These are phyloP conservation scores for Citrus glauca DNA, from an alignment of 345 rosid genomes.

Conservation along the genomic window DNA sequence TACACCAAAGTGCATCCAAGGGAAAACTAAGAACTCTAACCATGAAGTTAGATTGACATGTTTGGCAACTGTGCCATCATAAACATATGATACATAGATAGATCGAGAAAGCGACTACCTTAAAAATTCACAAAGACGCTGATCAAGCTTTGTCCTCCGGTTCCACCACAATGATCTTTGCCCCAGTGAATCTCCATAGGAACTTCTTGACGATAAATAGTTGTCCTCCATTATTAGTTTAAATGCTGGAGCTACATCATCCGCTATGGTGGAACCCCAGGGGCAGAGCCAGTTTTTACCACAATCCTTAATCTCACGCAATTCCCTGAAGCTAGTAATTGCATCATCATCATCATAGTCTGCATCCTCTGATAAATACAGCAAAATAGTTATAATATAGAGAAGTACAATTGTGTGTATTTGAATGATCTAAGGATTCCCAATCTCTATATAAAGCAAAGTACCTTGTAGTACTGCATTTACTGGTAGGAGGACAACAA, in stretches of 20 bases:
- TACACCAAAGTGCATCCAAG: background rate
- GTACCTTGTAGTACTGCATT: conserved; percentile 69
- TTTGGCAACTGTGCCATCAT: background rate
- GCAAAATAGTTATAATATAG: conserved; percentile 3
- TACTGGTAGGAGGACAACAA: conserved; percentile 69
- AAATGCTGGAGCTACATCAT: conserved; percentile 76
- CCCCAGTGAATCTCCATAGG: conserved; percentile 56
- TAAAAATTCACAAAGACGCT: conserved; percentile 55
- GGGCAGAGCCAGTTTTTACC: conserved; percentile 77
- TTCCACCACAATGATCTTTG: conserved; percentile 70
- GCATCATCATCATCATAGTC: conserved; percentile 39
- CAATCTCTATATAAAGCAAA: conserved; percentile 4
- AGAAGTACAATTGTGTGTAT: background rate
- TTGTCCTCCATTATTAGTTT: conserved; percentile 74
- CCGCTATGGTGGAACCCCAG: conserved; percentile 66
- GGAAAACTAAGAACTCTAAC: background rate
- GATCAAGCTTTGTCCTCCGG: conserved; percentile 74
- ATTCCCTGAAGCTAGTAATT: conserved; percentile 26
- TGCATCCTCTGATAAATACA: conserved; percentile 34
- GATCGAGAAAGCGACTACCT: conserved; percentile 38
- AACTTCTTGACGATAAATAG: conserved; percentile 47
- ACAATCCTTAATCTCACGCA: conserved; percentile 23
- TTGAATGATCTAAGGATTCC: background rate
- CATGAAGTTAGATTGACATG: background rate
- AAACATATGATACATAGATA: background rate